Percentiles rank a stretch among this genome's conserved stretches.
These are phyloP conservation scores for Hebeloma cylindrosporum DNA, from an alignment of 768 basidiomycete genomes.

Conservation along the genomic window DNA sequence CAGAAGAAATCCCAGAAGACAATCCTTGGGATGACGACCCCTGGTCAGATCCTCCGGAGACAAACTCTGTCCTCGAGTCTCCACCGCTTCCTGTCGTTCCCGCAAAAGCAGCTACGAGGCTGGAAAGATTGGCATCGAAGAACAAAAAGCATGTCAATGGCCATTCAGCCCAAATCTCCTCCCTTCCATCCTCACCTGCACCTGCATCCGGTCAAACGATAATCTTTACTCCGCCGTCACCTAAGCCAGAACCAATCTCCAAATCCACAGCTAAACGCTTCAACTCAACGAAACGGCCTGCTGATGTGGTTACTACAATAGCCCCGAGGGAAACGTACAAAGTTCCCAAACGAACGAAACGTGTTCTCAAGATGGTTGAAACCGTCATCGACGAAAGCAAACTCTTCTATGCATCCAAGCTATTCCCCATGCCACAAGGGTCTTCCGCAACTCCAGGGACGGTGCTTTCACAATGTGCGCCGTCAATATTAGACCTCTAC, in stretches of 20 bases:
- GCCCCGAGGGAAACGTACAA: slow-evolving; percentile 54
- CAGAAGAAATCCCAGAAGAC: slow-evolving; percentile 38
- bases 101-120: slow-evolving; percentile 55
- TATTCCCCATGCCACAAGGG: slow-evolving; percentile 42
- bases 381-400: slow-evolving; percentile 67
- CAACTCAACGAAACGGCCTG: slow-evolving; percentile 19
- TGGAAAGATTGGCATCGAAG: slow-evolving; percentile 55
- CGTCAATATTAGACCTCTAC: slow-evolving; percentile 74
- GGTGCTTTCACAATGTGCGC: slow-evolving; percentile 59
- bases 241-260: slow-evolving; percentile 9
- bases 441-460: slow-evolving; percentile 43
- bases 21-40: slow-evolving; percentile 68
- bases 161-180: slow-evolving; percentile 21
- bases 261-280: slow-evolving; percentile 10
- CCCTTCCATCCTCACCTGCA: slow-evolving; percentile 21
- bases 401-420: slow-evolving; percentile 56
- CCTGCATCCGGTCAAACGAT: slow-evolving; percentile 11
- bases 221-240: slow-evolving; percentile 15
- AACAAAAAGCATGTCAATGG: slow-evolving; percentile 46
- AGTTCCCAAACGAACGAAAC: slow-evolving; percentile 58
- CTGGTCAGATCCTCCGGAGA: slow-evolving; percentile 53
- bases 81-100: slow-evolving; percentile 28
- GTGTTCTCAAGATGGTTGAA: slow-evolving; percentile 55
- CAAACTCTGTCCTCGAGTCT: slow-evolving; percentile 26
- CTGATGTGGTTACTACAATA: slow-evolving; percentile 20